These are phyloP conservation scores for Saturnispora galanensis DNA, from an alignment of 805 yeast species.

Conservation along the genomic window DNA sequence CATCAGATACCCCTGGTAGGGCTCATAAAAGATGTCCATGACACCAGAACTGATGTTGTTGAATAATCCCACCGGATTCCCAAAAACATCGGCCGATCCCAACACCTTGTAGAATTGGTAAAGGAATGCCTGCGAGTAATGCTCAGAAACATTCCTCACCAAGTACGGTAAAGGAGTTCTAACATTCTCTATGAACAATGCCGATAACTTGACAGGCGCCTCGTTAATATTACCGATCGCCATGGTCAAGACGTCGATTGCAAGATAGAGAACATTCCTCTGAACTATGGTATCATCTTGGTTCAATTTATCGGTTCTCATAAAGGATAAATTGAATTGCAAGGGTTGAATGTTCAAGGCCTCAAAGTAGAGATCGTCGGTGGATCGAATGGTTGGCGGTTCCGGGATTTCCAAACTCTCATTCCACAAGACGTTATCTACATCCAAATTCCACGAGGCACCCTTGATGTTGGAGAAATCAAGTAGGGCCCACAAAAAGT, in stretches of 20 bases:
- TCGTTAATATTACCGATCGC: constrained; percentile 95
- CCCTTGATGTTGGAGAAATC: constrained; percentile 79
- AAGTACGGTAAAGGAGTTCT: constrained; percentile 76
- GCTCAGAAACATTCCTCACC: constrained; percentile 61
- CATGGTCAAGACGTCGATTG: constrained; percentile 84
- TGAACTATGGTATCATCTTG: constrained; percentile 48
- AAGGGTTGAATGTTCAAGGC: constrained; percentile 88
- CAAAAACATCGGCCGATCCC: constrained; percentile 94
- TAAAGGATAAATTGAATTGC: constrained; percentile 80
- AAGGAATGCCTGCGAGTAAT: constrained; percentile 85
- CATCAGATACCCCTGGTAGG: constrained; percentile 90
- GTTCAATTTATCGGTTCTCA: constrained; percentile 65
- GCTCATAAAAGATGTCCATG: constrained; percentile 92
- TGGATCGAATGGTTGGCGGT: constrained; percentile 44
- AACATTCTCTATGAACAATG: constrained; percentile 79
- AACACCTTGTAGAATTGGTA: constrained; percentile 86
- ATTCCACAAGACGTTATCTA: constrained; percentile 43
- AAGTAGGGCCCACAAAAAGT: constrained; percentile 69
- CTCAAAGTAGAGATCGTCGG: constrained; percentile 80
- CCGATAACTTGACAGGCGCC: constrained; percentile 86
- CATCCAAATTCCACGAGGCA: constrained; percentile 53
- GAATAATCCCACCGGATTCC: constrained; percentile 95
- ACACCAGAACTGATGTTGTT: constrained; percentile 92
- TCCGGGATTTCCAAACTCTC: constrained; percentile 58
- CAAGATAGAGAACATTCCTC: constrained; percentile 61